These are phyloP conservation scores for Chloroidium sp. DNA, from an alignment of 163 green algal species.

Conservation along the genomic window DNA sequence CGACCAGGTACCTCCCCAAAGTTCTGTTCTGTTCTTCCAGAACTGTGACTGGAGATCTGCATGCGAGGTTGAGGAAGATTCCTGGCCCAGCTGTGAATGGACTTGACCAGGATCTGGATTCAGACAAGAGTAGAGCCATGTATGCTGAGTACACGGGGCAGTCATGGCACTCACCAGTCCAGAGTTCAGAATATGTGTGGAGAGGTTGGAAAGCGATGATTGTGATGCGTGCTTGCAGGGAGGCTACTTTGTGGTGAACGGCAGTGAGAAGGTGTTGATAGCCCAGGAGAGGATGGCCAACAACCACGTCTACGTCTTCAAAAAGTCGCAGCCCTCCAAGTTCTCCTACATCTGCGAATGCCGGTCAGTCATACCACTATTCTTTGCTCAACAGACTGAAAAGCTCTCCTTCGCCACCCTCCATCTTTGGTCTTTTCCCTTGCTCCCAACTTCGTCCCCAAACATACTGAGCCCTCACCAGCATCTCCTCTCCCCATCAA, in stretches of 20 bases:
- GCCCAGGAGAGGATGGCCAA: constrained; percentile 92
- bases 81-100: too few species aligned
- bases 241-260: constrained; percentile 99
- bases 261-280: constrained; percentile 97
- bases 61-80: too few species aligned
- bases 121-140: too few species aligned
- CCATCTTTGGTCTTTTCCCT: neutral
- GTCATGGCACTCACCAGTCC: too few species aligned
- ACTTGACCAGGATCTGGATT: too few species aligned
- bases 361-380: constrained; percentile 33
- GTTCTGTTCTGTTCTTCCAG: neutral
- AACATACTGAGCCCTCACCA: too few species aligned
- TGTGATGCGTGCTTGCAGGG: constrained; percentile 37
- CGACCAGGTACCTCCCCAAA: constrained; percentile 56
- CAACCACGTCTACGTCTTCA: constrained; percentile 98
- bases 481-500: too few species aligned
- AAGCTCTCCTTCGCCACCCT: neutral
- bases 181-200: too few species aligned
- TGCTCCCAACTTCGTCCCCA: too few species aligned
- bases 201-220: too few species aligned
- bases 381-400: neutral
- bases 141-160: too few species aligned
- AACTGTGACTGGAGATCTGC: neutral
- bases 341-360: constrained; percentile 81
- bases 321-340: constrained; percentile 91